Conservation (phyloP, 2,329 filamentous ascomycete genomes). For the Trichoderma lentiforme region DNA sequence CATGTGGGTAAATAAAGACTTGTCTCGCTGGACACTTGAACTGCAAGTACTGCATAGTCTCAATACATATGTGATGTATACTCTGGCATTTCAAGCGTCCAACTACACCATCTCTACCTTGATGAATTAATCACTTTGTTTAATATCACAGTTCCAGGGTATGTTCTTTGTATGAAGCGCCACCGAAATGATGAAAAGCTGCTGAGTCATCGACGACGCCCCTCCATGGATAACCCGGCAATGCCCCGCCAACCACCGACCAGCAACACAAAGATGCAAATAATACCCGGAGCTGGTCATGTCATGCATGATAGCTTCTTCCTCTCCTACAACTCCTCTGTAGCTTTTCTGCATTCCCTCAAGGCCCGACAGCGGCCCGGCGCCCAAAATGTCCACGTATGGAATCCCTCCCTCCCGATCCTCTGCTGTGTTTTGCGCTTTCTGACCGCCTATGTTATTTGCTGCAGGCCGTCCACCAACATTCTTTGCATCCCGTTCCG, state of each 20-base stretch:
- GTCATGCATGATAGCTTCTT: neutral
- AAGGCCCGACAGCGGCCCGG: neutral
- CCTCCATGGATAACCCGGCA: neutral
- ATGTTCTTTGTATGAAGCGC: neutral
- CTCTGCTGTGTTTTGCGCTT: neutral
- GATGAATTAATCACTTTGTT: neutral
- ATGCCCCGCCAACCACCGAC: constrained; percentile 17
- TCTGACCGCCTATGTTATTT: neutral
- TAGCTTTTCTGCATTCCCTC: neutral
- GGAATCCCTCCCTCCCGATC: neutral
- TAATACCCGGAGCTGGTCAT: neutral
- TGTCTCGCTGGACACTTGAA: neutral
- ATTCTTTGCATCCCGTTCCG: constrained; percentile 84
- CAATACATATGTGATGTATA: neutral
- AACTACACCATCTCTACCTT: neutral
- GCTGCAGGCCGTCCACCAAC: constrained; percentile 40
- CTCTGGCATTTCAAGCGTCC: neutral
- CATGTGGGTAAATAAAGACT: neutral
- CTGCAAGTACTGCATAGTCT: neutral
- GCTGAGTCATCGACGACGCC: constrained; percentile 2
- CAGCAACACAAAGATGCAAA: neutral
- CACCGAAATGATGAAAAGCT: neutral
- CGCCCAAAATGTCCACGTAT: constrained; percentile 14
- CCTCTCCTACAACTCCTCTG: neutral
- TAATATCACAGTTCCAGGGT: neutral